Base-by-base conservation (phyloP, 2,329 filamentous ascomycete genomes). In the Colletotrichum sublineola region DNA sequence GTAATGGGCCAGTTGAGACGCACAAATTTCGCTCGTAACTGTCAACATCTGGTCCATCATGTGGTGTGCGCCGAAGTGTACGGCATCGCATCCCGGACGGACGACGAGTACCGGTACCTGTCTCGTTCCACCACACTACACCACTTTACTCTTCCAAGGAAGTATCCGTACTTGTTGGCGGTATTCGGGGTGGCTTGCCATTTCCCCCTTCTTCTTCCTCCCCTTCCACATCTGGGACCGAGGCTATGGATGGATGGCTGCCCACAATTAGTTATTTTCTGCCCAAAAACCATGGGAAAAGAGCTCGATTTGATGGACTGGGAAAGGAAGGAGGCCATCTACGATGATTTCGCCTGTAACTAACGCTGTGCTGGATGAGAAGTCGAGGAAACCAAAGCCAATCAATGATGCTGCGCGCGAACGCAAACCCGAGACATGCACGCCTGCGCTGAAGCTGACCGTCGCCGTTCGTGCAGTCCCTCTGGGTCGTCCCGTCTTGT, bases 81-180 rank as follows among this genome's bases (percentile, higher is more conserved):
- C 20, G 33, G 20, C 4, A 40, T 50, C 14, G 20, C 4, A 40
- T 50, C 14, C 24, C 46, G 18, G 24, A 14, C 36, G n/a, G 24
- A 9, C 44, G 8, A 52, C 29, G 29, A 24, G 61, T 65, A 68
- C 14, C 42, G 8, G 50, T 65, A 68, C 67, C 40, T 64, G 2
- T 20, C 18, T n/a, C 8, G n/a, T 40, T 36, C 63, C 48, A 58
- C 55, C 33, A 46, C n/a, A 38, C 68, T 42, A 62, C 46, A 38
- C 68, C 50, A 62, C 46, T 44, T 71, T 29, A 42, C 29, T 57
- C 57, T 71, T 68, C 50, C 68, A 63, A 63, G 64, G 50, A 68
- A 71, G 64, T 64, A n/a, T n/a, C n/a, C n/a, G n/a, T n/a, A 68
- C 50, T 64, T 52, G 57, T 68, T 52, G 58, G 58, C 64, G 36